Percentiles rank a stretch among this genome's conserved stretches.
Conservation (phyloP, 73 alveolate genomes). For the Uronychia setigera region DNA sequence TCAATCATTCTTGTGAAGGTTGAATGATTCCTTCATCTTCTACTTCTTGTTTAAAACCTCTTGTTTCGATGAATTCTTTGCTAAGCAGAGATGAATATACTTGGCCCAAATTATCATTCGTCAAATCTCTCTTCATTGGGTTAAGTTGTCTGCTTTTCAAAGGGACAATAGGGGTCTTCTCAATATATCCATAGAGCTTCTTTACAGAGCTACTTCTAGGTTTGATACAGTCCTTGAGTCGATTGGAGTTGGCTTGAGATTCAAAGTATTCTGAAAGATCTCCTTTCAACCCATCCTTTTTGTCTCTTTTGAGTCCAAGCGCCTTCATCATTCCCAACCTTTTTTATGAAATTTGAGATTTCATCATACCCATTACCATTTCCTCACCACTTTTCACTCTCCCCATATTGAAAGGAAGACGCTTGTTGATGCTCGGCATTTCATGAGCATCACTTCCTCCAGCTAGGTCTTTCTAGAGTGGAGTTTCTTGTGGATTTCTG, state of each 20-base stretch:
- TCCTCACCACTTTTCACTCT: too few relatives aligned
- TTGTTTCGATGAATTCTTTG: background rate
- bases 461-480: background rate
- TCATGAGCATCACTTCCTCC: background rate
- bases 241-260: background rate
- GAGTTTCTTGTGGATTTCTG: background rate
- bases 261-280: background rate
- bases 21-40: background rate
- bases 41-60: background rate
- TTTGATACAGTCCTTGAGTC: too few relatives aligned
- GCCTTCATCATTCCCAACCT: background rate
- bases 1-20: background rate
- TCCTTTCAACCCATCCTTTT: background rate
- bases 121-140: background rate
- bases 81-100: background rate
- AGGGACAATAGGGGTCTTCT: background rate
- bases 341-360: background rate
- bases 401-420: too few relatives aligned
- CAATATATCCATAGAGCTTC: background rate
- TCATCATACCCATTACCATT: too few relatives aligned
- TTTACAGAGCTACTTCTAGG: background rate
- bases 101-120: background rate
- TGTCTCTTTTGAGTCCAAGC: background rate
- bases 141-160: too few relatives aligned
- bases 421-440: background rate